These are phyloP conservation scores for Vaccinium darrowii DNA, from an alignment of 148 eudicot genomes.

Conservation along the genomic window DNA sequence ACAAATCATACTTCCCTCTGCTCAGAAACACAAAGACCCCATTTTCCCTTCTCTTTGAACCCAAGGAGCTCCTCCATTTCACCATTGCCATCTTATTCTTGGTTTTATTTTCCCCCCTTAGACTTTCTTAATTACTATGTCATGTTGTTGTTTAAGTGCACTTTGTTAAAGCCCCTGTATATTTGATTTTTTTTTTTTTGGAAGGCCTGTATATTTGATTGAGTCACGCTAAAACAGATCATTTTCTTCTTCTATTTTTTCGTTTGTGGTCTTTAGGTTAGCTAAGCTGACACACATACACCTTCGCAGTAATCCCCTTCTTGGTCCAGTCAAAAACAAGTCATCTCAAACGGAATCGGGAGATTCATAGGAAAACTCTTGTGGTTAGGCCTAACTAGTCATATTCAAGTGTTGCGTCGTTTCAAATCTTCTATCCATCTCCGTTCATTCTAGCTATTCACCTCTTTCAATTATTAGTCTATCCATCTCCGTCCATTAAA, in stretches of 20 bases:
- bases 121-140: background rate
- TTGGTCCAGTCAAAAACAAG: background rate
- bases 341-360: background rate
- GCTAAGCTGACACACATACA: background rate
- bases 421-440: background rate
- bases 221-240: background rate
- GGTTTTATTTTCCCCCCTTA: background rate
- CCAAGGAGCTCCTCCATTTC: background rate
- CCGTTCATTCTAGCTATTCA: background rate
- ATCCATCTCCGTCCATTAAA: background rate
- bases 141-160: no score
- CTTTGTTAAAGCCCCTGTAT: no score
- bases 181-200: no score
- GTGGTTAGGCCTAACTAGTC: background rate
- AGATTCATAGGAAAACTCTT: background rate
- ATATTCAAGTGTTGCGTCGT: background rate
- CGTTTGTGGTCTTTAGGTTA: background rate
- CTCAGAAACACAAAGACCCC: background rate
- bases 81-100: background rate
- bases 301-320: background rate
- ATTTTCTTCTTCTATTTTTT: background rate
- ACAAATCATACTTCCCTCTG: background rate
- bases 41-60: background rate
- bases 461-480: background rate
- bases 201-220: background rate